These are phyloP conservation scores for Blastocystis sp. DNA, from an alignment of 352 stramenopile genomes.

Conservation along the genomic window DNA sequence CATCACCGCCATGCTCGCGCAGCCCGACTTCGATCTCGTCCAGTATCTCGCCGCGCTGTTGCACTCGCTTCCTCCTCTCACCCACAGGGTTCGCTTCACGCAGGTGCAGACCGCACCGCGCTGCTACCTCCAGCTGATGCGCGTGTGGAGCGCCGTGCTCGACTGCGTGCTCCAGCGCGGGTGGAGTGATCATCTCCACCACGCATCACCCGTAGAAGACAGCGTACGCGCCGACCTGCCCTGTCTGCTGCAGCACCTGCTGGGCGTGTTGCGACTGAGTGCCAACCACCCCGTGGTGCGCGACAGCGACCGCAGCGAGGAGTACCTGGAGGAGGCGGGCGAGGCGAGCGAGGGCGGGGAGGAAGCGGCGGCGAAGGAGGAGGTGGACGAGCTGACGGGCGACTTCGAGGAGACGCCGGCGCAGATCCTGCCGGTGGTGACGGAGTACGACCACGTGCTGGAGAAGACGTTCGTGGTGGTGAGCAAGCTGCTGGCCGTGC, in stretches of 20 bases:
- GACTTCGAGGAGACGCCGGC: slow-evolving; percentile 43
- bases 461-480: slow-evolving; percentile 3
- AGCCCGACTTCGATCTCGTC: slow-evolving; percentile 8
- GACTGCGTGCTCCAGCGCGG: slow-evolving; percentile 9
- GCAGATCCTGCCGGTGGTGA: neutral
- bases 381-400: slow-evolving; percentile 31
- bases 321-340: slow-evolving; percentile 35
- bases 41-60: neutral
- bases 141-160: slow-evolving; percentile 17
- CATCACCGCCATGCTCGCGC: slow-evolving; percentile 10
- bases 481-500: slow-evolving; percentile 6
- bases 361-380: neutral
- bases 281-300: neutral
- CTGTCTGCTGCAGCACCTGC: slow-evolving; percentile 11
- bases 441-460: slow-evolving; percentile 18
- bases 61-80: neutral
- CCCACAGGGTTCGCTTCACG: slow-evolving; percentile 21
- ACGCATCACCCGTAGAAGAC: neutral
- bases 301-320: neutral
- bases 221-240: neutral
- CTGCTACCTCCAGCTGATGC: slow-evolving; percentile 28
- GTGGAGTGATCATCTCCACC: neutral
- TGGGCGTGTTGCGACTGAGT: neutral
- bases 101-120: slow-evolving; percentile 11
- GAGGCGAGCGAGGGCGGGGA: neutral